Evolutionary conservation across 106 monocot genomes (phyloP).

Genomic region (Dioscorea dumetorum): DNA sequence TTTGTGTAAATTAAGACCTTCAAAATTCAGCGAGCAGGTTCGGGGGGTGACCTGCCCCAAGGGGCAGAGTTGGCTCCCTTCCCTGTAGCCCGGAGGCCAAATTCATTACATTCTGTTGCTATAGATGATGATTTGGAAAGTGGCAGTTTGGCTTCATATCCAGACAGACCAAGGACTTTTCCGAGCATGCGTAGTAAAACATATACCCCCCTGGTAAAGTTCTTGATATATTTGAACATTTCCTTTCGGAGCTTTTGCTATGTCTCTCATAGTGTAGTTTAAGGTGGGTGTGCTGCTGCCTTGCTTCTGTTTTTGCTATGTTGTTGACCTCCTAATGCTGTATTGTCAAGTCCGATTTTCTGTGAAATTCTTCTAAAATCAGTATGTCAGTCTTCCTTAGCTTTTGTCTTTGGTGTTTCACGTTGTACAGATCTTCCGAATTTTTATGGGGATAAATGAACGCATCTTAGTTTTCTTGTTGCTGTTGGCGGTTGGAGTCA

Average conservation of each 20-base stretch:
- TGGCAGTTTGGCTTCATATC: conserved; percentile 47
- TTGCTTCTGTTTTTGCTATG: too few species aligned
- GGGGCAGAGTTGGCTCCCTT: conserved; percentile 75
- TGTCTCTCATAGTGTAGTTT: too few species aligned
- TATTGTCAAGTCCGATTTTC: too few species aligned
- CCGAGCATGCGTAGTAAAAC: conserved; percentile 69
- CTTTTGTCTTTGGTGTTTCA: too few species aligned
- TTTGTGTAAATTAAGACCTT: not conserved
- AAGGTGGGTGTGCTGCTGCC: too few species aligned
- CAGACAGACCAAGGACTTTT: conserved; percentile 66
- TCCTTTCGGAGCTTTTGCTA: too few species aligned
- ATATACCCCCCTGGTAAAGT: conserved; percentile 62
- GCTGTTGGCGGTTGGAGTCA: conserved; percentile 52
- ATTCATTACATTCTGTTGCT: conserved; percentile 52
- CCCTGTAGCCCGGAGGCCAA: conserved; percentile 64
- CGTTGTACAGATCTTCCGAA: conserved; percentile 57
- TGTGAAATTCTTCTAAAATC: too few species aligned
- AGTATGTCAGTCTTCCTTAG: too few species aligned
- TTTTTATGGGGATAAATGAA: conserved; percentile 65
- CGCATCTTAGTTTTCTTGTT: conserved; percentile 64
- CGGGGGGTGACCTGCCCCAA: conserved; percentile 91
- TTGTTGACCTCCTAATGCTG: too few species aligned
- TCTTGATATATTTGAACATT: too few species aligned
- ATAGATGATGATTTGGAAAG: conserved; percentile 92
- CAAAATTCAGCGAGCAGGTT: conserved; percentile 87